Evolutionary conservation across 441 rosid species (phyloP), one percentile per base, ranked within the genome.

Genomic region (Arabidopsis lyrata): DNA sequence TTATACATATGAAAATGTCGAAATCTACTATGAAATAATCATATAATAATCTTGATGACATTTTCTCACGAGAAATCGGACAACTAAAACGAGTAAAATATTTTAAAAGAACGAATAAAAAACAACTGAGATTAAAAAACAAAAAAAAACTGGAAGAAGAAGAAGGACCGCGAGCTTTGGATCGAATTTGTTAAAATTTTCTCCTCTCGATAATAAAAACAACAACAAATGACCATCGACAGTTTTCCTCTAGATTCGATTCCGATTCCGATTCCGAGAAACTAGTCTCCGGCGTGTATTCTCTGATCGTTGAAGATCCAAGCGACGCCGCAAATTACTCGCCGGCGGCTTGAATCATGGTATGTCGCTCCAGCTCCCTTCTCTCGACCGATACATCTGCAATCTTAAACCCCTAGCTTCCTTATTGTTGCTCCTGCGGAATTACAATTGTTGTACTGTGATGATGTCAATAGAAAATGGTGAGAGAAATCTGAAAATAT

Each of bases 261-360:
- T 77, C 66, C 69, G 80, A 72, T 59, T 77, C 59, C 27, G 39
- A 14, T 29, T 20, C 47, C 14, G 6, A 12, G 3, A 14, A 22
- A 31, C 12, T 58, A 76, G 27, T 49, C 72, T 49, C 60, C 54
- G 36, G 32, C 48, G 50, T 68, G 35, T 54, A 15, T 4, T 66
- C 73, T 65, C 69, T 77, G 70, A 72, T 67, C 70, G 39, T 9
- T 24, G 54, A 38, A 59, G 62, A 63, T 49, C 76, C 0, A 22
- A 54, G 34, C 72, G 18, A 63, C 73, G 76, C 68, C 68, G 72
- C 63, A 32, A 70, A 67, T 65, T 66, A 38, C 65, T 60, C 65
- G 63, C 66, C 74, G 66, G 77, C 77, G 74, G 54, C 45, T 60
- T 1, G 2, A 61, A 67, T 38, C 77, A 77, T 77, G 81, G 81